Base-by-base conservation (phyloP, 768 basidiomycete genomes). In the Heimioporus sp. region DNA sequence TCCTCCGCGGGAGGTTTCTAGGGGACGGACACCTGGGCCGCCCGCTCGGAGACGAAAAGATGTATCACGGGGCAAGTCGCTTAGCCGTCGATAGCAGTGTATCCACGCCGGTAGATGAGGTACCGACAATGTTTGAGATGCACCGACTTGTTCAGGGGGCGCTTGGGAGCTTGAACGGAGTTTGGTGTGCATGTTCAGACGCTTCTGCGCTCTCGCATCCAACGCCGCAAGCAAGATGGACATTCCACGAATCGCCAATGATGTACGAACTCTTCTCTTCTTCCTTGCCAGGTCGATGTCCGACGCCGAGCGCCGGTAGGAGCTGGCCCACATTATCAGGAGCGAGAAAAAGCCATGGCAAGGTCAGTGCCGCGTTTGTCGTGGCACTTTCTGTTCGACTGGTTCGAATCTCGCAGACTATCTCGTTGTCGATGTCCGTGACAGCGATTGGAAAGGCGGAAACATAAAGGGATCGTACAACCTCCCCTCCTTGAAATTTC, bases 371-470 rank as follows among this genome's bases (percentile, higher is more conserved):
- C n/a, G n/a, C 24, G 24, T 1, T 40, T 37, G 10, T 24, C 32
- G 10, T 41, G 30, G 15, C 12, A n/a, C n/a, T 40, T 32, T 44
- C 10, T 12, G 31, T 35, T 19, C 17, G 37, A n/a, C 49, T 43
- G 28, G 51, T 35, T 38, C 6, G 39, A 3, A 17, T 16, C 10
- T 37, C 35, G 39, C 45, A 69, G 88, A 92, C 64, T 92, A 84
- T 64, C 66, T 86, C 30, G 77, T 93, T 40, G 79, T 93, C 37
- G 91, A 93, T 65, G 91, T 93, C 31, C 84, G 91, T n/a, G 90
- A 91, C 65, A 80, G 85, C 50, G 91, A 93, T 57, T 88, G 77
- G 68, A 73, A 64, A 11, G 91, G 91, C 57, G 91, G 91, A 35
- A 86, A 92, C 65, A 90, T 93, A 66, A 82, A 78, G 57, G 77